phyloP scores from a whole-genome alignment of 495 filamentous ascomycete genomes.

The Aspergillus campestris region DNA sequence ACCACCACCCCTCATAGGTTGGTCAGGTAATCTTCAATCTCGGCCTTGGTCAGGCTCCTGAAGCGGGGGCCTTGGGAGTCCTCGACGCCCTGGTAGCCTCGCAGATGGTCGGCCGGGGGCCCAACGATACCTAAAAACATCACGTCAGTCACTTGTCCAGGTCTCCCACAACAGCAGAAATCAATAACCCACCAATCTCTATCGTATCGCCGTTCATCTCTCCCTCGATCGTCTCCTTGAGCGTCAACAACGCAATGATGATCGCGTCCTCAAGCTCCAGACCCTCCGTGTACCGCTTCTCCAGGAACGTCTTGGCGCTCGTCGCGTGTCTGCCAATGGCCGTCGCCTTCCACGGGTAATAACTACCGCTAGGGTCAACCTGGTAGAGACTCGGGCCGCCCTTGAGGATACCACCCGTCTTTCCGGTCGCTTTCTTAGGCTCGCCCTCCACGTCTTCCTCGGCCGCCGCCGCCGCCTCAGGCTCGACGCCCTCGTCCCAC shows the following conservation, averaged over 20 bases:
- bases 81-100: conserved; percentile 89
- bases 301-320: conserved; percentile 95
- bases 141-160: conserved; percentile 20
- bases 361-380: conserved; percentile 92
- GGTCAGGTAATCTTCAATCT: conserved; percentile 98
- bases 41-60: conserved; percentile 89
- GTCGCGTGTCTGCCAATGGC: conserved; percentile 98
- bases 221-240: conserved; percentile 98
- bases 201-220: conserved; percentile 99
- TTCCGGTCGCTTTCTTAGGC: conserved; percentile 58
- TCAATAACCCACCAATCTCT: conserved; percentile 70
- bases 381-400: conserved; percentile 97
- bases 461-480: conserved; percentile 51
- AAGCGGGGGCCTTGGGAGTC: conserved; percentile 86
- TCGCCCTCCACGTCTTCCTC: conserved; percentile 48
- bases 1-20: conserved; percentile 55
- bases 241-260: conserved; percentile 91
- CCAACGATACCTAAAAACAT: conserved; percentile 73
- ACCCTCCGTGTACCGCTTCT: conserved; percentile 96
- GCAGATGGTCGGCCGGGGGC: conserved; percentile 81
- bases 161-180: no score
- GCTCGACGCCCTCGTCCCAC: conserved; percentile 94
- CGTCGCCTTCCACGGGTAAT: conserved; percentile 99
- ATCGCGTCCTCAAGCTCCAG: conserved; percentile 97
- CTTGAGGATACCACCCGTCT: conserved; percentile 92